phyloP scores from a whole-genome alignment of 768 basidiomycete species.

The Pleurotus sapidus region DNA sequence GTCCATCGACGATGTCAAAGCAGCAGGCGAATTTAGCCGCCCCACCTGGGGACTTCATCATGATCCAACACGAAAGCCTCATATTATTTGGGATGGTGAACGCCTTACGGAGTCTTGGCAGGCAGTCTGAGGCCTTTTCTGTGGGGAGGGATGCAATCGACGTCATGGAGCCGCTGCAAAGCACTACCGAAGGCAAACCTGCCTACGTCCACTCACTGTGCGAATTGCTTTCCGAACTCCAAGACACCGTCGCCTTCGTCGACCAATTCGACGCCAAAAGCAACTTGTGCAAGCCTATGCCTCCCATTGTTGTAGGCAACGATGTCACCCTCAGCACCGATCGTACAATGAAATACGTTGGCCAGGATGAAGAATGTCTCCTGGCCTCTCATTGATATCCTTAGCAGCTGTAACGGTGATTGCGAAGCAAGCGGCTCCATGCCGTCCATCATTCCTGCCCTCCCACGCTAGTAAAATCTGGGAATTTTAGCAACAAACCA shows the following conservation, averaged over 20 bases:
- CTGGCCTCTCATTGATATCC: too few species aligned
- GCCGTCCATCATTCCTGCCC: too few species aligned
- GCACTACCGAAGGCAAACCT: background rate
- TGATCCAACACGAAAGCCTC: background rate
- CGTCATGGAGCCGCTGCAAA: background rate
- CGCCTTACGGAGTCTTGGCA: background rate
- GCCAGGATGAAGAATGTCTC: too few species aligned
- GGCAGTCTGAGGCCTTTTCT: background rate
- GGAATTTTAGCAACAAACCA: too few species aligned
- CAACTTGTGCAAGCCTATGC: too few species aligned
- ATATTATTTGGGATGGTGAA: background rate
- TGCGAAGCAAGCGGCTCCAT: too few species aligned
- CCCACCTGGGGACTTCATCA: background rate
- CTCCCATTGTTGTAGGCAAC: too few species aligned
- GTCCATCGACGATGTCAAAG: background rate
- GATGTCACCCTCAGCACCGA: too few species aligned
- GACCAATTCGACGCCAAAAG: too few species aligned
- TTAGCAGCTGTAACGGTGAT: too few species aligned
- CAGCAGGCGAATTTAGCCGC: background rate
- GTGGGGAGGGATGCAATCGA: background rate
- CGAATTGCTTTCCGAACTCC: background rate
- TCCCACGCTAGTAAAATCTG: too few species aligned
- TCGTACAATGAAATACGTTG: too few species aligned
- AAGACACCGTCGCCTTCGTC: background rate
- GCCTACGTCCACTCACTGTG: background rate